These are phyloP conservation scores for Capronia coronata DNA, from an alignment of 2,329 filamentous ascomycete species.

Conservation along the genomic window DNA sequence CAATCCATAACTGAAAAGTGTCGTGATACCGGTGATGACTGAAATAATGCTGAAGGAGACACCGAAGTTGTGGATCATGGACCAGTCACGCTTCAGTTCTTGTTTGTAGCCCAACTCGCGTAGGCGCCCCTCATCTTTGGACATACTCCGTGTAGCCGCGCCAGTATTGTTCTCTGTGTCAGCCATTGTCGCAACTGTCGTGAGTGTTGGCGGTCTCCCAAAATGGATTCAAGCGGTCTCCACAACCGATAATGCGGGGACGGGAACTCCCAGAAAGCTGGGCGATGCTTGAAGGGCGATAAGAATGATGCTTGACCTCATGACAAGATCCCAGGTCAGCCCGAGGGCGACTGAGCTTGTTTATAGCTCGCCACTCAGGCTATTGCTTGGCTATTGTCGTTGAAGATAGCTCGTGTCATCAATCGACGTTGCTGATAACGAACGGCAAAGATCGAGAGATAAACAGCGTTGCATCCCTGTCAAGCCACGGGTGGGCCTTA, in stretches of 20 bases:
- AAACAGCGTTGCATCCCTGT: slow-evolving; percentile 14
- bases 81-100: slow-evolving; percentile 53
- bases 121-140: slow-evolving; percentile 46
- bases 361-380: slow-evolving; percentile 14
- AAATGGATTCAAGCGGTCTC: not conserved
- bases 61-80: slow-evolving; percentile 54
- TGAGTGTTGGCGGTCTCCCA: not conserved
- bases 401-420: not conserved
- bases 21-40: slow-evolving; percentile 55
- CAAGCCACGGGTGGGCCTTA: slow-evolving; percentile 11
- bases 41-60: slow-evolving; percentile 58
- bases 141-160: slow-evolving; percentile 20
- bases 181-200: slow-evolving; percentile 9
- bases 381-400: slow-evolving; percentile 2
- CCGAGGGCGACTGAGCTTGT: slow-evolving; percentile 1
- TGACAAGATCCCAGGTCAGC: slow-evolving; percentile 1
- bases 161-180: slow-evolving; percentile 15
- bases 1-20: slow-evolving; percentile 52
- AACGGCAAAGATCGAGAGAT: slow-evolving; percentile 12
- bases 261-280: not conserved
- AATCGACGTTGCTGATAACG: slow-evolving; percentile 14
- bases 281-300: slow-evolving; percentile 4
- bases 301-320: not conserved
- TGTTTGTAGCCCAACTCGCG: slow-evolving; percentile 56
- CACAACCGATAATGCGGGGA: not conserved